phyloP scores from a whole-genome alignment of 345 rosid species.

The Pugionium dolabratum region DNA sequence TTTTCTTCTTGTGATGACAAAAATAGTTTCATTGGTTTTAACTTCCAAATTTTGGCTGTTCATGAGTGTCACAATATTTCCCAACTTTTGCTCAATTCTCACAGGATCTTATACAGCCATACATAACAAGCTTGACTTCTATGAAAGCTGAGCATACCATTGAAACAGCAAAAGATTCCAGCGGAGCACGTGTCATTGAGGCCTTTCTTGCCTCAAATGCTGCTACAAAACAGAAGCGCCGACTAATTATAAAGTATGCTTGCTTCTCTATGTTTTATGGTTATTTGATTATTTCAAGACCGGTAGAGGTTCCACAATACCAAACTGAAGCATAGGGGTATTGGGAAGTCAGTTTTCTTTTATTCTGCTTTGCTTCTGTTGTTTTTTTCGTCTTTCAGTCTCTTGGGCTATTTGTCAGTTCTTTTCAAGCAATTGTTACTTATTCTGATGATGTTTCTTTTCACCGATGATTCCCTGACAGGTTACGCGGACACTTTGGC shows the following conservation, averaged over 20 bases:
- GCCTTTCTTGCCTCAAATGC: constrained; percentile 76
- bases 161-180: constrained; percentile 73
- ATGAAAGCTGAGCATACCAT: constrained; percentile 70
- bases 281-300: constrained; percentile 9
- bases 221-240: constrained; percentile 71
- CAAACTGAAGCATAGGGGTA: constrained; percentile 8
- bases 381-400: background rate
- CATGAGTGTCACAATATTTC: constrained; percentile 12
- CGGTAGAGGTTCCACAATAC: constrained; percentile 3
- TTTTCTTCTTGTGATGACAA: constrained; percentile 20
- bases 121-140: constrained; percentile 61
- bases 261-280: constrained; percentile 28
- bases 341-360: background rate
- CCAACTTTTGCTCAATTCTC: constrained; percentile 19
- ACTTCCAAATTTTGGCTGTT: constrained; percentile 24
- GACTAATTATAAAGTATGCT: constrained; percentile 72
- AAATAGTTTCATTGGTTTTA: constrained; percentile 2
- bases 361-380: background rate
- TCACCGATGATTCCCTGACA: constrained; percentile 33
- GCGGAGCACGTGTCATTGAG: constrained; percentile 88
- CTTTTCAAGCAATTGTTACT: constrained; percentile 5
- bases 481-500: constrained; percentile 83
- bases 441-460: constrained; percentile 20
- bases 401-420: background rate
- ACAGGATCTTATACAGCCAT: constrained; percentile 80